Evolutionary conservation across 192 early-diverging fungal species (phyloP), one percentile per base, ranked within the genome.

Genomic region (Entomortierella lignicola): DNA sequence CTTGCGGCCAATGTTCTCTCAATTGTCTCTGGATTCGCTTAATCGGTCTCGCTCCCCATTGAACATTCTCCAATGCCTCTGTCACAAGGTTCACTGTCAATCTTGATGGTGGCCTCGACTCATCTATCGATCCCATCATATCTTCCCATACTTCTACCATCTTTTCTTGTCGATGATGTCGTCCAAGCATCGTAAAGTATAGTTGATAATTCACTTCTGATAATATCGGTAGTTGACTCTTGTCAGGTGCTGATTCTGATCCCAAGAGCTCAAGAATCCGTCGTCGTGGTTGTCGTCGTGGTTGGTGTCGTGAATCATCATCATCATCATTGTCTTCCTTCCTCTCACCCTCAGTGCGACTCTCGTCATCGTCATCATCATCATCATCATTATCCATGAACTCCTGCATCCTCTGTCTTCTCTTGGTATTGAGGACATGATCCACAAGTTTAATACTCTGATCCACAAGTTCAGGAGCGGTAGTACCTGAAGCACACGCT

Each of bases 11-110:
- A 25, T 34, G 52, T 41, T 62, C 54, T 13, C 44, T n/a, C 41
- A 77, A 37, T 15, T 77, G 54, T 23, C 34, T 57, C 37, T 43
- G 50, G 48, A 77, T 56, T 7, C 55, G 51, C 39, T 68, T 68
- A 32, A 77, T 69, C 3, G 74, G 74, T 5, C 27, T 31, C 20
- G 66, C 74, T 0, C 74, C 74, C 74, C 74, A 77, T 6, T 77
- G 74, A 4, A 77, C 74, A 57, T 77, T 63, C 50, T 77, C 74
- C 53, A 77, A 48, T 2, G 74, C 66, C 39, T 77, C 74, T 1
- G 50, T 63, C 34, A 69, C 61, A 25, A 64, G 30, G 44, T 59
- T 69, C 25, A 69, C 67, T 25, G 55, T 47, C 55, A 27, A 17
- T 13, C 31, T 51, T 3, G 66, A 63, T 0, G 74, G 74, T 8